Percentiles rank a stretch among this genome's conserved stretches.
Evolutionary conservation across 2,329 filamentous ascomycete genomes (phyloP).

Genomic region (Huntiella decipiens): DNA sequence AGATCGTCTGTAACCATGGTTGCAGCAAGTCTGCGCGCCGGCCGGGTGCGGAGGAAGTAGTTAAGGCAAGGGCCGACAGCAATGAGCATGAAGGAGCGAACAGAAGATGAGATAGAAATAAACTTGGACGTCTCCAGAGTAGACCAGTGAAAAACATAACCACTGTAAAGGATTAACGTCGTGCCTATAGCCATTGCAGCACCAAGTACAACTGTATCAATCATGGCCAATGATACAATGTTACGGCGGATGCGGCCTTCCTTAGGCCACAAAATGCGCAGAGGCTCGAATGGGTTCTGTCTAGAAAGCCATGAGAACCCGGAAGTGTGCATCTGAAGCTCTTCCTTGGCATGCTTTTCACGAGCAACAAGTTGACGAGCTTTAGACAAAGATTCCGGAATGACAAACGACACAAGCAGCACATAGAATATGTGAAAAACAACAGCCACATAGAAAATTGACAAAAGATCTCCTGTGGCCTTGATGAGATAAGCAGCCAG

Average conservation of each 20-base stretch:
- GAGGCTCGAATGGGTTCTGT: conserved; percentile 54
- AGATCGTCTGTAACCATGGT: conserved; percentile 12
- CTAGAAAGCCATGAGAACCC: conserved; percentile 19
- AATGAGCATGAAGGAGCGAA: conserved; percentile 58
- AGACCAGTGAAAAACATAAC: conserved; percentile 64
- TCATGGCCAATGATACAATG: conserved; percentile 57
- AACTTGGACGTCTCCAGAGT: conserved; percentile 65
- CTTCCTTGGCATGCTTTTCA: conserved; percentile 39
- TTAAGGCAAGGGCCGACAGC: conserved; percentile 59
- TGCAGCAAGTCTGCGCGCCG: conserved; percentile 22
- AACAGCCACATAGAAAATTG: conserved; percentile 70
- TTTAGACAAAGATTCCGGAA: conserved; percentile 72
- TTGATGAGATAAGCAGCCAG: conserved; percentile 64
- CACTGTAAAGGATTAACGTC: conserved; percentile 70
- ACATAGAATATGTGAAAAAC: conserved; percentile 58
- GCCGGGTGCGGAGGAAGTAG: conserved; percentile 46
- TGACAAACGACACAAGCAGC: conserved; percentile 45
- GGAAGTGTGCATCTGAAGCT: conserved; percentile 14
- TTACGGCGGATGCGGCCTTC: conserved; percentile 50
- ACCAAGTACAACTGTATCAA: conserved; percentile 69
- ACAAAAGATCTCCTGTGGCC: conserved; percentile 52
- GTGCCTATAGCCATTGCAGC: conserved; percentile 59
- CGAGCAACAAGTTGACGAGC: conserved; percentile 51
- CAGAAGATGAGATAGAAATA: conserved; percentile 58
- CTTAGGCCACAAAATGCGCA: conserved; percentile 34